Base-by-base conservation (phyloP, 495 filamentous ascomycete genomes). In the Lentithecium fluviatile region DNA sequence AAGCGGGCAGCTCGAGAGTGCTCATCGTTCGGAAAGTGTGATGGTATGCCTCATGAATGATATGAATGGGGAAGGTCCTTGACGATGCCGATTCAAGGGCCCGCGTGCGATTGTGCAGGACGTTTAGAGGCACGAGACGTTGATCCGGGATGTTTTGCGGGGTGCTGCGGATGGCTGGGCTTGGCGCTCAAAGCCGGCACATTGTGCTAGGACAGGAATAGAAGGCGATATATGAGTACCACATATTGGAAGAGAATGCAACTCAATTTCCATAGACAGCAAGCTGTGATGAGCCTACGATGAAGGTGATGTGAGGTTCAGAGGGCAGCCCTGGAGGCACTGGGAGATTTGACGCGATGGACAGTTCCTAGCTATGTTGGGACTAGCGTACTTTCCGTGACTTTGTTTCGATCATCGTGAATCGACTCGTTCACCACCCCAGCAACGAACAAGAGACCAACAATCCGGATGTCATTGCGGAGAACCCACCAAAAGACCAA, bases 81-180 rank as follows among this genome's bases (percentile, higher is more conserved):
- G 23, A 20, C 8, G 21, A 46, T 37, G 17, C 4, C 25, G 24
- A 48, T 10, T 40, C 40, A 51, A 51, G 52, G 59, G 36, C 12
- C 32, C 29, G 45, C 45, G 51, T 45, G 52, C 19, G 3, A 32
- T 15, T 49, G 23, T 61, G 50, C 58, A 61, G 58, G 58, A 49
- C 23, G 20, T 10, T 15, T 32, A 45, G n/a, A 61, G 49, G 58
- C 49, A 61, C 45, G 55, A 56, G 59, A 56, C 58, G 37, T 34
- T 53, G 25, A 24, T 6, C 17, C 45, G 19, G 52, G 52, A 38
- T 48, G 42, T 45, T 57, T 38, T 63, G 60, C 52, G 60, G 60
- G 60, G 60, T 36, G 51, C 59, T 62, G 50, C 60, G 60, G 60
- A 52, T 63, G 59, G 59, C 60, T 63, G 60, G 11, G 21, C 52